A percentile compares a stretch with the other conserved stretches of the same genome.
phyloP scores from a whole-genome alignment of 148 eudicot genomes.

The Euryodendron excelsum region DNA sequence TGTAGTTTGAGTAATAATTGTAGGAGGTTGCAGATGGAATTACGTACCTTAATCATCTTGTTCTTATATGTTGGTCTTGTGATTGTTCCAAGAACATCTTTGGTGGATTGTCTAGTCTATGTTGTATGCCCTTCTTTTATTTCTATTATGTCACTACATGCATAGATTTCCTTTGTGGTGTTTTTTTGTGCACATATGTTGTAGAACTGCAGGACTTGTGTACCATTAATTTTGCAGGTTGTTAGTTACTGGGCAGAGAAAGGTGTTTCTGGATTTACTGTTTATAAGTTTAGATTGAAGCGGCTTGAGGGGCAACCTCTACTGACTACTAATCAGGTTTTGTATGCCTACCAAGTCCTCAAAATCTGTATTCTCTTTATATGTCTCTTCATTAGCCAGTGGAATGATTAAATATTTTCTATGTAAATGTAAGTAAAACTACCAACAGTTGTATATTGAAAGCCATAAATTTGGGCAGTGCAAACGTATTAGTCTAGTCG shows the following conservation, averaged over 20 bases:
- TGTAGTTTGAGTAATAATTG: too few species aligned
- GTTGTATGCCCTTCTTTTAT: conserved; percentile 4
- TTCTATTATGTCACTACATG: neutral
- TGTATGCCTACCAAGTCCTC: neutral
- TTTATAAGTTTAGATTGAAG: conserved; percentile 62
- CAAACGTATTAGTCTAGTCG: neutral
- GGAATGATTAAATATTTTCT: neutral
- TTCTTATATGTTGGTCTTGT: neutral
- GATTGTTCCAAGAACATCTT: neutral
- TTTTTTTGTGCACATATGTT: neutral
- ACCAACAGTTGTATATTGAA: neutral
- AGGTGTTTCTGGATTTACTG: conserved; percentile 79
- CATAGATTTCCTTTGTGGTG: neutral
- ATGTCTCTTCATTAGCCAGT: neutral
- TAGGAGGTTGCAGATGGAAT: too few species aligned
- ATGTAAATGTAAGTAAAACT: neutral
- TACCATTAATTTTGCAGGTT: conserved; percentile 43
- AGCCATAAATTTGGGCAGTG: neutral
- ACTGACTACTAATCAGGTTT: conserved; percentile 66
- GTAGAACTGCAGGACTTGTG: neutral
- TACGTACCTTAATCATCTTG: too few species aligned
- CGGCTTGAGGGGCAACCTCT: conserved; percentile 75
- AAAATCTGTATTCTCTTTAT: neutral
- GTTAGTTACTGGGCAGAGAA: conserved; percentile 72
- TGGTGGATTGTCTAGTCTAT: neutral